Conservation (phyloP, 2,329 filamentous ascomycete genomes). For the Cercospora citrullina region DNA sequence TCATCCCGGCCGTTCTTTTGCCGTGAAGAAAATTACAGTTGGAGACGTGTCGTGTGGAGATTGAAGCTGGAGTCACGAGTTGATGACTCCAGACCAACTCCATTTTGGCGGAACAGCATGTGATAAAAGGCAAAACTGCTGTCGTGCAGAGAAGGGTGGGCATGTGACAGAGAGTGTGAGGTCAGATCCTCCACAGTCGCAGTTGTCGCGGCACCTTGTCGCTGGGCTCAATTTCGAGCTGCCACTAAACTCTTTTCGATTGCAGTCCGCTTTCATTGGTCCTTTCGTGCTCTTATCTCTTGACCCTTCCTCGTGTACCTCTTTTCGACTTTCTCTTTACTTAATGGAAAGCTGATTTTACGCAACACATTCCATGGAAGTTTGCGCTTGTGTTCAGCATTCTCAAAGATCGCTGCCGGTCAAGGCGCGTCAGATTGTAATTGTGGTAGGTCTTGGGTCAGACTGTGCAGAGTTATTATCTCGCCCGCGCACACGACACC, state of each 20-base stretch:
- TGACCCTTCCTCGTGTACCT: background rate
- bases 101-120: background rate
- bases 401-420: background rate
- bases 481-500: too few relatives aligned
- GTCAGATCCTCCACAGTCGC: background rate
- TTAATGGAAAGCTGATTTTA: background rate
- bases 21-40: background rate
- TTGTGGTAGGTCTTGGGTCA: background rate
- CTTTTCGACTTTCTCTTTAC: conserved; percentile 3
- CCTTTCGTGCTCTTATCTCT: background rate
- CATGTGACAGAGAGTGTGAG: background rate
- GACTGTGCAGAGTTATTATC: background rate
- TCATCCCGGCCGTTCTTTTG: background rate
- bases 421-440: conserved; percentile 1
- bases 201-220: background rate
- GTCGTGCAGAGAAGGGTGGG: background rate
- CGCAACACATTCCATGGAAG: conserved; percentile 4
- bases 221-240: background rate
- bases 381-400: conserved; percentile 11
- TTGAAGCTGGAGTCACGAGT: background rate
- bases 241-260: background rate
- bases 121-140: background rate
- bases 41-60: background rate
- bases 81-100: background rate
- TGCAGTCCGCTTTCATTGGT: background rate